Percentiles rank a stretch among this genome's conserved stretches.
Evolutionary conservation across 75 land plant genomes (phyloP).

Genomic region (Gnetum montanum): DNA sequence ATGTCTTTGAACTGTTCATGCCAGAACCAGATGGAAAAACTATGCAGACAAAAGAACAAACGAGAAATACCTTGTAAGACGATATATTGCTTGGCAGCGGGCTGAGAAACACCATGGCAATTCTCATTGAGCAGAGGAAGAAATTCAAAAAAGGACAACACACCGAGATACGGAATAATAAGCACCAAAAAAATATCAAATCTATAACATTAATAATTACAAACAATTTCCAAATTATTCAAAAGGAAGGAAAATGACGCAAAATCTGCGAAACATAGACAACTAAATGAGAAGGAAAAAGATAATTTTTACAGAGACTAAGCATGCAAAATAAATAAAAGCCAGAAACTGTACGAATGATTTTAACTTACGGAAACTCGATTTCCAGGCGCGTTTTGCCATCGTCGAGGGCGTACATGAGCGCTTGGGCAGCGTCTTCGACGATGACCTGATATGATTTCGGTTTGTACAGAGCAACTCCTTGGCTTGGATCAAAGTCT

Average conservation of each 20-base stretch:
- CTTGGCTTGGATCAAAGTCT: conserved; percentile 33
- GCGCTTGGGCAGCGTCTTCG: conserved; percentile 69
- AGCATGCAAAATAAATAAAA: background rate
- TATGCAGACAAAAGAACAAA: conserved; percentile 70
- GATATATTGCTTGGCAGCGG: conserved; percentile 79
- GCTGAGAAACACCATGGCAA: no score
- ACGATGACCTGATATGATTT: conserved; percentile 75
- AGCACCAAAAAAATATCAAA: no score
- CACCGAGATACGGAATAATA: no score
- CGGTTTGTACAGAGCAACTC: conserved; percentile 85
- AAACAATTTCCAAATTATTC: no score
- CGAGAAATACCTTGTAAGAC: conserved; percentile 63
- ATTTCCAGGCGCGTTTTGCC: conserved; percentile 79
- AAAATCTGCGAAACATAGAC: no score
- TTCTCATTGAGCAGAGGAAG: no score
- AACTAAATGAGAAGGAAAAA: background rate
- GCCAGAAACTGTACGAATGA: conserved; percentile 1
- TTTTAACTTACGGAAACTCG: conserved; percentile 79
- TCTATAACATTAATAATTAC: no score
- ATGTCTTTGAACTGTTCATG: no score
- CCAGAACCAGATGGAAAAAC: conserved; percentile 70
- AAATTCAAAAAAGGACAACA: no score
- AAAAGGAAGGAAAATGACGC: no score
- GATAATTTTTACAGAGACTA: background rate
- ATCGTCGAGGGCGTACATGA: conserved; percentile 64